Percentiles rank a stretch among this genome's conserved stretches.
phyloP scores from a whole-genome alignment of 371 early-diverging fungal species.

The Lichtheimia ornata region DNA sequence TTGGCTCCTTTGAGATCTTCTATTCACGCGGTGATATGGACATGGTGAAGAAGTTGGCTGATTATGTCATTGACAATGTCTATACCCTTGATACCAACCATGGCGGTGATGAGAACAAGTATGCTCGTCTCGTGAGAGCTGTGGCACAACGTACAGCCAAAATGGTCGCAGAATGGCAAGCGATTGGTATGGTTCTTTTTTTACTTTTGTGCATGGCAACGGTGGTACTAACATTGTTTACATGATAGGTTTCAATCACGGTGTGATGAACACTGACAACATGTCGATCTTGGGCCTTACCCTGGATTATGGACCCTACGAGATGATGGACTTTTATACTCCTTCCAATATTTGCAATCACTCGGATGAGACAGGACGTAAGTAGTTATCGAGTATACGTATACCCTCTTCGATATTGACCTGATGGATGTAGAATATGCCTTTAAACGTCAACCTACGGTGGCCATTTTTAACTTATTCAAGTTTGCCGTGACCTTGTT shows the following conservation, averaged over 20 bases:
- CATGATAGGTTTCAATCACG: constrained; percentile 77
- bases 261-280: constrained; percentile 92
- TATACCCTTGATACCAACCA: constrained; percentile 30
- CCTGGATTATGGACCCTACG: constrained; percentile 89
- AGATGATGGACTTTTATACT: constrained; percentile 83
- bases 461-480: constrained; percentile 82
- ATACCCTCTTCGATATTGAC: background rate
- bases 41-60: constrained; percentile 65
- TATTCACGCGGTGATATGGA: constrained; percentile 66
- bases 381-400: constrained; percentile 9
- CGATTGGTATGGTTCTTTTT: constrained; percentile 42
- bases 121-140: constrained; percentile 62
- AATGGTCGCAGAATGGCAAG: constrained; percentile 88
- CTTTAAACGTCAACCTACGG: constrained; percentile 81
- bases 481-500: constrained; percentile 72
- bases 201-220: background rate
- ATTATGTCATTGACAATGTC: constrained; percentile 59
- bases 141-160: constrained; percentile 73
- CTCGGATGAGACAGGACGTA: constrained; percentile 65
- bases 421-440: constrained; percentile 62
- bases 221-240: background rate
- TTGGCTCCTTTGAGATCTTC: constrained; percentile 89
- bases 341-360: constrained; percentile 78
- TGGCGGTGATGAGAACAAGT: constrained; percentile 44
- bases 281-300: constrained; percentile 86